Base-by-base conservation (phyloP, 2,329 filamentous ascomycete genomes). In the Helminthosporium solani region DNA sequence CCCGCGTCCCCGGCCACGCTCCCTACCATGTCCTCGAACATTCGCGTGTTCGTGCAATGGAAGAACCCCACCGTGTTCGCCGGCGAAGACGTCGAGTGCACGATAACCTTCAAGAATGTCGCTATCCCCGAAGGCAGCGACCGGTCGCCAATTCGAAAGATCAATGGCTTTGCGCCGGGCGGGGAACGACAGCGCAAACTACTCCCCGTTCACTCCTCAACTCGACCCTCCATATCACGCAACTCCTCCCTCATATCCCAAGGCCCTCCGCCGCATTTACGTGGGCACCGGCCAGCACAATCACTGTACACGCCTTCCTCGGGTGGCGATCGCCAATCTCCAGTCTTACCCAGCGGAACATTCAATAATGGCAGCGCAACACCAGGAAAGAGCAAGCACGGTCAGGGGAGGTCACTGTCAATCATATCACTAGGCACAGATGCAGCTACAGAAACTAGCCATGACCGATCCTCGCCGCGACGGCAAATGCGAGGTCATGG, bases 41-140 rank as follows among this genome's bases (percentile, higher is more conserved):
- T 99, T 69, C 88, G 91, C 71, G 92, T 96, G 72, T 96, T 92
- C 70, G 89, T 99, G 71, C 85, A 86, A 75, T 99, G 92, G 88
- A 87, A 90, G 70, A 88, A 95, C 67, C 85, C 92, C 70, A 91
- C 88, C 52, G 89, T 99, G 62, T 99, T 97, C 74, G 89, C 94
- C 46, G 94, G 94, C 72, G 94, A 99, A 77, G 87, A 96, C 66
- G 82, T 97, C 65, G 88, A 91, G 74, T 97, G 94, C 73, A 90
- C 86, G 57, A 95, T 99, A 70, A 96, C 89, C 40, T 99, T 99
- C 75, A 92, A 87, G 73, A 99, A 99, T 69, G 80, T 91, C 40
- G 76, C 80, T 23, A 70, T 63, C 53, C 79, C 82, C n/a, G 54
- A 64, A 18, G 61, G 64, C n/a, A 53, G 53, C 54, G 63, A 66